A percentile compares a stretch with the other conserved stretches of the same genome.
phyloP scores from a whole-genome alignment of 441 rosid species.

The Populus hybrid region DNA sequence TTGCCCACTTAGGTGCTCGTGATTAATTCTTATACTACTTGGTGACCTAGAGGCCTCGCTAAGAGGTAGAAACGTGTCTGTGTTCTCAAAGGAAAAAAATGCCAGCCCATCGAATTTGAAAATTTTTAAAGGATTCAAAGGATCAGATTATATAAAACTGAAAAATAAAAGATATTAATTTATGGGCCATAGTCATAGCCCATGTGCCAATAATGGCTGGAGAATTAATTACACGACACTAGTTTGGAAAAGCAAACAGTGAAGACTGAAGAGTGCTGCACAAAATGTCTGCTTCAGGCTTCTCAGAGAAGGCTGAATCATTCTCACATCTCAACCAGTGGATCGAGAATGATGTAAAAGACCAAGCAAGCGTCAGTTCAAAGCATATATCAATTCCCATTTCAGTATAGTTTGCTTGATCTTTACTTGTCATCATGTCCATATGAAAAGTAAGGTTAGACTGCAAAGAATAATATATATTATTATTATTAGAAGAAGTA shows the following conservation, averaged over 20 bases:
- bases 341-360: not conserved
- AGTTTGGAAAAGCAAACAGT: not conserved
- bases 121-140: not conserved
- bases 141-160: not conserved
- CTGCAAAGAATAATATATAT: not conserved
- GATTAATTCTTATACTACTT: not conserved
- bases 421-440: slow-evolving; percentile 12
- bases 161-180: not conserved
- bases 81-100: not conserved
- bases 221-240: not conserved
- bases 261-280: not conserved
- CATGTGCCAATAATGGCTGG: slow-evolving; percentile 11
- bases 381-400: not conserved
- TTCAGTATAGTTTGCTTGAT: not conserved
- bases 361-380: slow-evolving; percentile 12
- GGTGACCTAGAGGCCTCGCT: not conserved
- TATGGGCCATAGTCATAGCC: slow-evolving; percentile 4
- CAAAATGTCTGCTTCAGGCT: not conserved
- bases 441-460: not conserved
- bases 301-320: not conserved
- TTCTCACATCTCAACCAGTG: not conserved
- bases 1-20: not conserved
- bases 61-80: not conserved
- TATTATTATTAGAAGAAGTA: not conserved
- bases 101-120: not conserved